Percentiles rank a stretch among this genome's conserved stretches.
Conservation (phyloP, 2,329 filamentous ascomycete species). For the Beauveria sp. region DNA sequence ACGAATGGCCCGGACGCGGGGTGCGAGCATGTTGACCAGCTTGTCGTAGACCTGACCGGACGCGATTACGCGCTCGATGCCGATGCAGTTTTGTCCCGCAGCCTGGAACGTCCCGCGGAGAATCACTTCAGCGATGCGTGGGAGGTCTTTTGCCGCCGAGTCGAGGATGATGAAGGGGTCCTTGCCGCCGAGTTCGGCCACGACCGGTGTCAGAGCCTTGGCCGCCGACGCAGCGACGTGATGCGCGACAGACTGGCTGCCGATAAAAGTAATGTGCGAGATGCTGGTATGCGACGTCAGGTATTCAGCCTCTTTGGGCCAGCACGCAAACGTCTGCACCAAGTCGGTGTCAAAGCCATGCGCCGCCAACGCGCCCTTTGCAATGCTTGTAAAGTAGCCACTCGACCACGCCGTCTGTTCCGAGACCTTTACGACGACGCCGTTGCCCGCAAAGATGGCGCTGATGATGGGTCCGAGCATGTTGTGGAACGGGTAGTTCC, state of each 20-base stretch:
- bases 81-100: conserved; percentile 94
- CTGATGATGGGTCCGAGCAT: conserved; percentile 86
- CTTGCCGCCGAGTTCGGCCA: conserved; percentile 90
- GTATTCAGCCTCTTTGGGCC: conserved; percentile 72
- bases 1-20: conserved; percentile 66
- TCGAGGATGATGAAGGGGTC: conserved; percentile 87
- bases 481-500: conserved; percentile 98
- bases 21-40: conserved; percentile 62
- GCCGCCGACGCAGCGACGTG: conserved; percentile 82
- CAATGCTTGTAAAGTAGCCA: conserved; percentile 71
- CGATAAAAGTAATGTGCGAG: conserved; percentile 91
- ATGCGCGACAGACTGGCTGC: conserved; percentile 78
- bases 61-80: conserved; percentile 86
- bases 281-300: conserved; percentile 80
- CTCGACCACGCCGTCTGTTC: conserved; percentile 95
- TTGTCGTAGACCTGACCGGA: conserved; percentile 67
- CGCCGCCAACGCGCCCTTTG: conserved; percentile 67
- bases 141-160: conserved; percentile 58
- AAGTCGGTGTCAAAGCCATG: conserved; percentile 78
- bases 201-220: conserved; percentile 76
- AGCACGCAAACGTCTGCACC: conserved; percentile 79
- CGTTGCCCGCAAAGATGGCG: conserved; percentile 84
- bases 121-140: conserved; percentile 70
- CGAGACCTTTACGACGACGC: conserved; percentile 85
- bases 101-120: conserved; percentile 93